Evolutionary conservation across 2,329 filamentous ascomycete genomes (phyloP).

Genomic region (Colletotrichum spinosum): DNA sequence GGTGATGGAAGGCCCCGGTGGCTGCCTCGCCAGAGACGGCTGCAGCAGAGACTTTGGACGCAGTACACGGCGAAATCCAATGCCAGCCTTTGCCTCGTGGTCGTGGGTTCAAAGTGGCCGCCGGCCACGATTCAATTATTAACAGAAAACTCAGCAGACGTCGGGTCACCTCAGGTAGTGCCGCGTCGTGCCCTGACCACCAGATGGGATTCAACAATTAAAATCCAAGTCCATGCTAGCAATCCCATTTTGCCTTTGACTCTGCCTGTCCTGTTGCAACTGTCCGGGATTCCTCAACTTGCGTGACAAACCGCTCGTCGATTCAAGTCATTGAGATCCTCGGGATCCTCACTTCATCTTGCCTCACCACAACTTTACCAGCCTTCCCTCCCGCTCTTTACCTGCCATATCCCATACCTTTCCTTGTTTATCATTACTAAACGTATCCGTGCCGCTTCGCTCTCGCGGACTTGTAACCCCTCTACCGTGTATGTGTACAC

Average conservation of each 20-base stretch:
- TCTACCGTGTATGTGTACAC: no score
- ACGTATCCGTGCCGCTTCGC: no score
- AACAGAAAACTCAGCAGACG: slow-evolving; percentile 31
- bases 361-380: no score
- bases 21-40: slow-evolving; percentile 32
- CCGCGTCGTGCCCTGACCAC: slow-evolving; percentile 32
- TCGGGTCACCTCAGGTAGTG: slow-evolving; percentile 3
- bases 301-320: neutral
- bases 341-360: no score
- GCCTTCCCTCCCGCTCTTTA: no score
- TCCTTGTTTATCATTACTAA: no score
- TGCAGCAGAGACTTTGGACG: no score
- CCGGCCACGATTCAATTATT: slow-evolving; percentile 36
- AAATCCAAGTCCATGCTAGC: slow-evolving; percentile 29
- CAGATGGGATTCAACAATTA: slow-evolving; percentile 14
- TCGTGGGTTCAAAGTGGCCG: slow-evolving; percentile 25
- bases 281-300: slow-evolving; percentile 8
- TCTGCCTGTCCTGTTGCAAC: slow-evolving; percentile 18
- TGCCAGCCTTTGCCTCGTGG: neutral
- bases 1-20: slow-evolving; percentile 7
- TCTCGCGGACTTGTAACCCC: no score
- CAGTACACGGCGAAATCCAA: no score
- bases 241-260: slow-evolving; percentile 13
- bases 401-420: no score
- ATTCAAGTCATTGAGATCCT: neutral